These are phyloP conservation scores for Trametes villosa DNA, from an alignment of 768 basidiomycete species.

Conservation along the genomic window DNA sequence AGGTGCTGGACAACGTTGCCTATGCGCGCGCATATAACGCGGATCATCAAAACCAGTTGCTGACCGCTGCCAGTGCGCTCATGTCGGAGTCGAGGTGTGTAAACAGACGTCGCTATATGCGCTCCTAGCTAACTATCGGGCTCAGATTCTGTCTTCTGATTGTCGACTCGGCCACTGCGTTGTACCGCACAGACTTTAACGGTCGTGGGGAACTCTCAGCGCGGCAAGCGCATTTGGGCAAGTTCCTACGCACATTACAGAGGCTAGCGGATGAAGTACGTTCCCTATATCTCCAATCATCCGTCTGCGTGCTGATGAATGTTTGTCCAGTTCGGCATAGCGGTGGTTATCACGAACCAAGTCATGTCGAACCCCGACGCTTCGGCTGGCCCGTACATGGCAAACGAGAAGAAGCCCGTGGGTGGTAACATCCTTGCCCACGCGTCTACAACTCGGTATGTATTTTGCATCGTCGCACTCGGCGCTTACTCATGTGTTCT, in stretches of 20 bases:
- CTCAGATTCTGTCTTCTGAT: slow-evolving; percentile 92
- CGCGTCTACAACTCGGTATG: slow-evolving; percentile 93
- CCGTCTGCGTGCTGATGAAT: slow-evolving; percentile 18
- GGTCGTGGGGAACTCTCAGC: slow-evolving; percentile 96
- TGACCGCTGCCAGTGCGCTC: slow-evolving; percentile 93
- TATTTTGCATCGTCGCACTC: neutral
- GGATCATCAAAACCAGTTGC: slow-evolving; percentile 90
- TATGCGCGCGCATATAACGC: slow-evolving; percentile 99
- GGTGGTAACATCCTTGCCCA: slow-evolving; percentile 99
- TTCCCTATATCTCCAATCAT: slow-evolving; percentile 10
- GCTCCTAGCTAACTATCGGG: slow-evolving; percentile 15
- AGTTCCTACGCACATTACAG: slow-evolving; percentile 91
- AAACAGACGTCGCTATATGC: slow-evolving; percentile 28
- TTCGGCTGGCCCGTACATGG: slow-evolving; percentile 83
- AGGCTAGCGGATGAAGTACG: slow-evolving; percentile 94
- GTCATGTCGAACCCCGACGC: slow-evolving; percentile 99
- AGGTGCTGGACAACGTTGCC: slow-evolving; percentile 97
- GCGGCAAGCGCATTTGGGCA: slow-evolving; percentile 93
- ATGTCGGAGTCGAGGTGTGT: slow-evolving; percentile 97
- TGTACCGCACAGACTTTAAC: slow-evolving; percentile 95
- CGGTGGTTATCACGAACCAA: slow-evolving; percentile 97
- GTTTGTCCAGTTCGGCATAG: slow-evolving; percentile 83
- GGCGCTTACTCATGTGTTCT: neutral
- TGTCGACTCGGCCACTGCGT: slow-evolving; percentile 93
- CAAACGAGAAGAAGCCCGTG: slow-evolving; percentile 97